Percentiles rank a stretch among this genome's conserved stretches.
These are phyloP conservation scores for Mucor circinelloides DNA, from an alignment of 371 early-diverging fungal genomes.

Conservation along the genomic window DNA sequence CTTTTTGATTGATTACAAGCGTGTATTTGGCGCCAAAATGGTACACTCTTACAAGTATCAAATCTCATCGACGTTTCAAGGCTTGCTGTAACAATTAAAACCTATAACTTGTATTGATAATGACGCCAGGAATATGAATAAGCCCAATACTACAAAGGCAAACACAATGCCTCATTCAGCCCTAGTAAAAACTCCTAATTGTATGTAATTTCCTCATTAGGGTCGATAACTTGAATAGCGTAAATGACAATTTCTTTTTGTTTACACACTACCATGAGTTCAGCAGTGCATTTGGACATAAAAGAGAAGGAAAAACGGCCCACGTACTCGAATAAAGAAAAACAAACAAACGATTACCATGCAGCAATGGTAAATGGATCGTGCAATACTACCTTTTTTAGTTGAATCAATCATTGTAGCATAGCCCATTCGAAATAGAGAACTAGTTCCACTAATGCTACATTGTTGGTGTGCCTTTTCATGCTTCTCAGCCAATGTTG, in stretches of 20 bases:
- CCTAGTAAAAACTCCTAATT: slow-evolving; percentile 74
- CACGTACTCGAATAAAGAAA: background rate
- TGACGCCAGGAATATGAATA: background rate
- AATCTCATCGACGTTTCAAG: background rate
- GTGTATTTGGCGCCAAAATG: background rate
- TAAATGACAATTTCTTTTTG: slow-evolving; percentile 85
- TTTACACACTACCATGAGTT: slow-evolving; percentile 77
- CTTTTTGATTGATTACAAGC: background rate
- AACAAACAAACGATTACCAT: slow-evolving; percentile 53
- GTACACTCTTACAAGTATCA: background rate
- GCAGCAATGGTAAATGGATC: slow-evolving; percentile 98
- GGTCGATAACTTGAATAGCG: slow-evolving; percentile 80
- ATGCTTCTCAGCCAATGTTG: slow-evolving; percentile 33
- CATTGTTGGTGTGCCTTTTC: slow-evolving; percentile 82
- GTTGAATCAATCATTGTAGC: slow-evolving; percentile 96
- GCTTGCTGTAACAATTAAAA: background rate
- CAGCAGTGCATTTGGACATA: slow-evolving; percentile 93
- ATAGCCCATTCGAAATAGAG: slow-evolving; percentile 93
- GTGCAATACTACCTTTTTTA: slow-evolving; percentile 90
- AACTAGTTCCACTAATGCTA: slow-evolving; percentile 84
- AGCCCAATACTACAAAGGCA: background rate
- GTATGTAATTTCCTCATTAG: slow-evolving; percentile 94
- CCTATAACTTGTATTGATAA: background rate
- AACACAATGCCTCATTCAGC: background rate
- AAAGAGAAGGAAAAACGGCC: background rate